A percentile compares a stretch with the other conserved stretches of the same genome.
phyloP scores from a whole-genome alignment of 768 basidiomycete genomes.

The Fomitopsis serialis region DNA sequence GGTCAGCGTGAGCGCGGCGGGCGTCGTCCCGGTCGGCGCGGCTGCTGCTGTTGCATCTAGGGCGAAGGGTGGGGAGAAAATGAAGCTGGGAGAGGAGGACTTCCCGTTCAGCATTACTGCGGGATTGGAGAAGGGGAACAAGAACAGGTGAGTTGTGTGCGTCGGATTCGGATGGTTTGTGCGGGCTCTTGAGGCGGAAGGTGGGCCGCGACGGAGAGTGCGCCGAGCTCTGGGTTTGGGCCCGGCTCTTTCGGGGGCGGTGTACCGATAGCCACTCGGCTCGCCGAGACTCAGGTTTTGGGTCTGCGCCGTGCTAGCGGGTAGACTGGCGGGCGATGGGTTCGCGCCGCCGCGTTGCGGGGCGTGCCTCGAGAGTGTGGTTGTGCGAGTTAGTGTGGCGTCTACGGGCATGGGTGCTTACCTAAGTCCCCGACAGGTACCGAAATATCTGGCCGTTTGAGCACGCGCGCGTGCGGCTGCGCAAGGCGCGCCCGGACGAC shows the following conservation, averaged over 20 bases:
- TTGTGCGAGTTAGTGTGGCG: no score
- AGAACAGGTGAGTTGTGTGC: slow-evolving; percentile 65
- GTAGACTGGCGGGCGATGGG: no score
- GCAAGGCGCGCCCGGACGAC: slow-evolving; percentile 26
- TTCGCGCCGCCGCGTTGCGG: no score
- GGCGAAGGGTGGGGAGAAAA: slow-evolving; percentile 1
- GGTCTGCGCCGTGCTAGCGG: no score
- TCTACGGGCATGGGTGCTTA: no score
- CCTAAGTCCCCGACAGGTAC: slow-evolving; percentile 51
- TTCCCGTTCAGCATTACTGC: slow-evolving; percentile 95
- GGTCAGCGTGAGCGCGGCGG: not conserved
- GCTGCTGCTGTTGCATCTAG: not conserved
- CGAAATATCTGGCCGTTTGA: slow-evolving; percentile 98
- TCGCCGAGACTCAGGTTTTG: not conserved
- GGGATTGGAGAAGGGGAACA: slow-evolving; percentile 89
- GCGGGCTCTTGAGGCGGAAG: no score
- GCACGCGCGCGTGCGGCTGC: slow-evolving; percentile 82
- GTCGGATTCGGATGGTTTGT: not conserved
- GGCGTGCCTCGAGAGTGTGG: no score
- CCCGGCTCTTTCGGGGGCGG: not conserved
- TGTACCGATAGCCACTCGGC: not conserved
- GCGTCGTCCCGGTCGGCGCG: not conserved
- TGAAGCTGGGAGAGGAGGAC: slow-evolving; percentile 6
- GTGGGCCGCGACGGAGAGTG: not conserved
- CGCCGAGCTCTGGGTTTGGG: not conserved